Percentiles rank a stretch among this genome's conserved stretches.
Conservation (phyloP, 1,284 basidiomycete species). For the Fomitiporia mediterranea region DNA sequence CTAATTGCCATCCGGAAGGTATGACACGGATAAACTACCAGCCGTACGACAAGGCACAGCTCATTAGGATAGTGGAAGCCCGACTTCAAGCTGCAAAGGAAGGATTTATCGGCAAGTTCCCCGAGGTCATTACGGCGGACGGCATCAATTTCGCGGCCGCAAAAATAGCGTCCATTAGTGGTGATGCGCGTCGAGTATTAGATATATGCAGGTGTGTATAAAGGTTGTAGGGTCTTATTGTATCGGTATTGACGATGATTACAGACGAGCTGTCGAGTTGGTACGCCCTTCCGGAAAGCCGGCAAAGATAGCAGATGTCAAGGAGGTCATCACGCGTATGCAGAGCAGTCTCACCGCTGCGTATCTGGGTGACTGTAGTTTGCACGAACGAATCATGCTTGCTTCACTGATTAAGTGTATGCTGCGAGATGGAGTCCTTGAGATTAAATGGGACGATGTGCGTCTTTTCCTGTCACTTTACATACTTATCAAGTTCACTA, state of each 20-base stretch:
- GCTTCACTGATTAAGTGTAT: constrained; percentile 82
- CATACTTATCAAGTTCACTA: neutral
- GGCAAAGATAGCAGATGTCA: constrained; percentile 73
- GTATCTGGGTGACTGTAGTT: constrained; percentile 74
- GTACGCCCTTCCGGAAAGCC: constrained; percentile 47
- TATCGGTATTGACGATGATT: neutral
- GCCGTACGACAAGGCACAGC: constrained; percentile 80
- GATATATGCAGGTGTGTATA: constrained; percentile 78
- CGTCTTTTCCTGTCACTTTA: constrained; percentile 24
- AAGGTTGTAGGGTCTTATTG: constrained; percentile 1
- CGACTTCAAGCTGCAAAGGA: constrained; percentile 62
- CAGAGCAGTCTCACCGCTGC: constrained; percentile 87
- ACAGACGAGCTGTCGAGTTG: constrained; percentile 82
- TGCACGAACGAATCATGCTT: constrained; percentile 89
- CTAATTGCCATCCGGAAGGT: too few species aligned
- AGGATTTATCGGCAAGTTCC: constrained; percentile 36
- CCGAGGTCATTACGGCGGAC: constrained; percentile 65
- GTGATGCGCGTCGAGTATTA: constrained; percentile 90
- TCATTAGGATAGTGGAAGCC: constrained; percentile 84
- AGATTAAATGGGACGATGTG: constrained; percentile 82
- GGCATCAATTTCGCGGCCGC: constrained; percentile 89
- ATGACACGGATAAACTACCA: constrained; percentile 95
- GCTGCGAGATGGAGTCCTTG: constrained; percentile 80
- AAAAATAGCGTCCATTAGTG: constrained; percentile 89
- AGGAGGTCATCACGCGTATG: constrained; percentile 82